Evolutionary conservation across 2,329 filamentous ascomycete genomes (phyloP), one percentile per base, ranked within the genome.

Genomic region (Colletotrichum truncatum): DNA sequence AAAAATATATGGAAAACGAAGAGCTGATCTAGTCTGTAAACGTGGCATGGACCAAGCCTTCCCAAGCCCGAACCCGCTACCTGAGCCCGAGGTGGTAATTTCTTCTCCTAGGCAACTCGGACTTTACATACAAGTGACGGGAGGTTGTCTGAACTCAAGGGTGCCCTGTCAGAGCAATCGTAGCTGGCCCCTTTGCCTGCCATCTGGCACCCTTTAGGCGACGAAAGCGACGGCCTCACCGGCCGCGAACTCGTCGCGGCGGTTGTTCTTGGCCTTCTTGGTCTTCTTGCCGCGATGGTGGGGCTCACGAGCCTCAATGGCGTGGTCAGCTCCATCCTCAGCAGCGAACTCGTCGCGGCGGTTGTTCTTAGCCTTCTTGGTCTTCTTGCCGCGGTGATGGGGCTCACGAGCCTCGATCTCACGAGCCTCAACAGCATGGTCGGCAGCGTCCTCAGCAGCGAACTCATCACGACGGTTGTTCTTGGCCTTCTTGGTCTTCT

Each of bases 331-430:
- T 14, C 23, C 52, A 26, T 51, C 57, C 2, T 55, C 57, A 39
- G 23, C 41, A 9, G 39, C 25, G 12, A 21, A 34, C 43, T 41
- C 58, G 14, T 51, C 45, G 5, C 58, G 57, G 12, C 54, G 55
- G 30, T 54, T 54, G 4, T 53, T 43, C 18, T 64, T 68, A 18
- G 66, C 60, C 52, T 68, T 67, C 30, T 59, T 63, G 11, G 59
- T 66, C 51, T 63, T 67, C 57, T 68, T 68, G 48, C 51, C 62
- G 1, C 43, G 36, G 51, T 67, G 64, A 16, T 70, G 64, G 30
- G 68, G 68, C 45, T 70, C 67, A n/a, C 67, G 68, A 18, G 67
- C 38, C 16, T 68, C 67, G 2, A 69, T 26, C n/a, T 70, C 67
- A 18, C 67, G 68, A 30, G 67, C 38, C 21, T 70, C 68, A n/a